Evolutionary conservation across 192 early-diverging fungal genomes (phyloP), one percentile per base, ranked within the genome.

Genomic region (Rhizophlyctis rosea): DNA sequence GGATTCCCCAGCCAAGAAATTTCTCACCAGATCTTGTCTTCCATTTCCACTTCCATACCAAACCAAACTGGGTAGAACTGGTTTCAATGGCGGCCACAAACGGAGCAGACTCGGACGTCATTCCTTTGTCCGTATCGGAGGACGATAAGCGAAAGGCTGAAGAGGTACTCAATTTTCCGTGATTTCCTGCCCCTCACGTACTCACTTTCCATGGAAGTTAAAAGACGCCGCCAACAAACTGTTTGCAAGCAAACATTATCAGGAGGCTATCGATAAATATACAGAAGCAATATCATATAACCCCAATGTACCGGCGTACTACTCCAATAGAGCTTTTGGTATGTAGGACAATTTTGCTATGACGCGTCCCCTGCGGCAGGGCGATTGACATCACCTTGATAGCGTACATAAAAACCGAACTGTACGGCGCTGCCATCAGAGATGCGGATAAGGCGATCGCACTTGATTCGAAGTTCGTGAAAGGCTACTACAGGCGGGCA

Each of bases 401-500:
- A 80, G 90, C 90, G 34, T 88, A 95, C 74, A 82, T 93, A 28
- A 80, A 84, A 44, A 74, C 86, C 5, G 95, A 98, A 70, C 86
- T 88, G 54, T 96, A 94, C 73, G 94, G 91, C 0, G 73, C 68
- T 0, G 75, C 80, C 35, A 62, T 74, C 55, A 76, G 77, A 3
- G 95, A 97, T 72, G 91, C 93, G 50, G 84, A 92, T 61, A 76
- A 82, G 51, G 92, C 94, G 14, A 81, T 98, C 11, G 82, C 77
- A 55, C 69, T 96, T 0, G 91, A 96, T 73, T 82, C 91, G 21
- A 71, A 57, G 14, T 94, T 88, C 61, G 81, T 87, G 65, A 98
- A 99, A 81, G 97, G 87, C 0, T 96, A 96, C 72, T 99, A 93
- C 73, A 87, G 97, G 36, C 83, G 94, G 57, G 97, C 95, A 2